A percentile compares a stretch with the other conserved stretches of the same genome.
These are phyloP conservation scores for Trichoderma atrobrunneum DNA, from an alignment of 2,329 filamentous ascomycete genomes.

Conservation along the genomic window DNA sequence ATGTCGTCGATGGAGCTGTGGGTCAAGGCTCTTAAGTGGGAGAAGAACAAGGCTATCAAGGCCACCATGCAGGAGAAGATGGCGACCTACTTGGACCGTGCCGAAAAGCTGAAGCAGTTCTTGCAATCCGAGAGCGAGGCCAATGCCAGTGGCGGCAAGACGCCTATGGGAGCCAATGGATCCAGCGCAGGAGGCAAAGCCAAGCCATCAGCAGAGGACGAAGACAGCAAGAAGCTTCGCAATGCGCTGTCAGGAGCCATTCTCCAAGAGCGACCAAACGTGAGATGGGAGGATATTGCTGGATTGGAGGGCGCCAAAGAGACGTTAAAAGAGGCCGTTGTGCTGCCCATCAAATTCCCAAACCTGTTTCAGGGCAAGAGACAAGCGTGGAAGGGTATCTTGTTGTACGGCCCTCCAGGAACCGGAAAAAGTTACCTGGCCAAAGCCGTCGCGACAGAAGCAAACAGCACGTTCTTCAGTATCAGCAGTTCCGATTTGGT, in stretches of 20 bases:
- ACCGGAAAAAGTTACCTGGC: slow-evolving; percentile 97
- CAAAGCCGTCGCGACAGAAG: slow-evolving; percentile 96
- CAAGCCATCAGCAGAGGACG: slow-evolving; percentile 70
- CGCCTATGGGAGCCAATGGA: slow-evolving; percentile 66
- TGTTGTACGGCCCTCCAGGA: slow-evolving; percentile 92
- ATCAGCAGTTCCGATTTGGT: slow-evolving; percentile 96
- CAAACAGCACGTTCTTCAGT: slow-evolving; percentile 98
- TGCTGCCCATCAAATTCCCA: slow-evolving; percentile 97
- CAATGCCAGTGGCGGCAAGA: slow-evolving; percentile 62
- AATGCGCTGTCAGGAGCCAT: slow-evolving; percentile 90
- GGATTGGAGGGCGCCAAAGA: slow-evolving; percentile 93
- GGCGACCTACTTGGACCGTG: slow-evolving; percentile 95
- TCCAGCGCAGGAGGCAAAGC: slow-evolving; percentile 61
- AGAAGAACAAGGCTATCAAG: slow-evolving; percentile 96
- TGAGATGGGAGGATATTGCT: slow-evolving; percentile 97
- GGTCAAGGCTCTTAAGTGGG: slow-evolving; percentile 99
- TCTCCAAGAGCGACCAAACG: slow-evolving; percentile 89
- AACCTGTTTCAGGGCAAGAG: slow-evolving; percentile 94
- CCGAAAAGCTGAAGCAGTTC: slow-evolving; percentile 95
- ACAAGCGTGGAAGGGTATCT: slow-evolving; percentile 96
- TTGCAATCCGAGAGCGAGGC: slow-evolving; percentile 73
- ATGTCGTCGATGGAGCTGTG: slow-evolving; percentile 95
- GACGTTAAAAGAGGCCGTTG: slow-evolving; percentile 94
- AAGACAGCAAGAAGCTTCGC: slow-evolving; percentile 92
- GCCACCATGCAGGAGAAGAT: slow-evolving; percentile 96